Evolutionary conservation across 768 basidiomycete genomes (phyloP), one percentile per base, ranked within the genome.

Genomic region (Crucibulum laeve): DNA sequence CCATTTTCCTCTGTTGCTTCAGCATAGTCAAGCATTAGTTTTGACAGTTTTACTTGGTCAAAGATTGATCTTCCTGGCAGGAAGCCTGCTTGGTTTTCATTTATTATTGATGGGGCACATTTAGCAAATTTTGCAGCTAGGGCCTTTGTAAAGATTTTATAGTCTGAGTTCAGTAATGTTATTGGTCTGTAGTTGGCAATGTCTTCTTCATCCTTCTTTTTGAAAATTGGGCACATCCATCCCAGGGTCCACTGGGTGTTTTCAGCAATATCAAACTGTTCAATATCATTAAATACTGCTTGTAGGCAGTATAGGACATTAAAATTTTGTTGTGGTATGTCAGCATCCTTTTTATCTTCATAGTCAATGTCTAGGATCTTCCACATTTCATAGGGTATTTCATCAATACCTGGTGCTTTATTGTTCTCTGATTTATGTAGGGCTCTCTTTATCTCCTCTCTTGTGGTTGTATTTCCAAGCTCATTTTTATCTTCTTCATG

Each of bases 141-240:
- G 0, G 30, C 45, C 34, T 56, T 55, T 5, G 66, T 65, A 11
- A 64, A 47, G 0, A 64, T 46, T 51, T 68, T 69, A 22, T 69
- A 69, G 49, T 69, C 65, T 1, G 58, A 42, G 48, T 69, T 69
- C 3, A 66, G 53, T 0, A 70, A 49, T 0, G 64, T 68, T 0
- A 73, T 69, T 0, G 68, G 70, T 0, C 63, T 0, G 38, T 72
- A 71, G 46, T 67, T 69, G 13, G 26, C 54, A 0, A 69, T 65
- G 1, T 59, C 45, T 0, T 34, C 39, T 1, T 18, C 34, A 15
- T 68, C 63, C 3, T 58, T 62, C 33, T 74, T 73, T 25, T 74
- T 74, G 43, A 66, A 74, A 0, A 74, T 22, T 0, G 63, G 69
- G 55, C 66, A 65, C 56, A 68, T 61, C 64, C 60, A 63, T 0